phyloP scores from a whole-genome alignment of 2,329 filamentous ascomycete genomes.

The Ceratocystis huliohia region DNA sequence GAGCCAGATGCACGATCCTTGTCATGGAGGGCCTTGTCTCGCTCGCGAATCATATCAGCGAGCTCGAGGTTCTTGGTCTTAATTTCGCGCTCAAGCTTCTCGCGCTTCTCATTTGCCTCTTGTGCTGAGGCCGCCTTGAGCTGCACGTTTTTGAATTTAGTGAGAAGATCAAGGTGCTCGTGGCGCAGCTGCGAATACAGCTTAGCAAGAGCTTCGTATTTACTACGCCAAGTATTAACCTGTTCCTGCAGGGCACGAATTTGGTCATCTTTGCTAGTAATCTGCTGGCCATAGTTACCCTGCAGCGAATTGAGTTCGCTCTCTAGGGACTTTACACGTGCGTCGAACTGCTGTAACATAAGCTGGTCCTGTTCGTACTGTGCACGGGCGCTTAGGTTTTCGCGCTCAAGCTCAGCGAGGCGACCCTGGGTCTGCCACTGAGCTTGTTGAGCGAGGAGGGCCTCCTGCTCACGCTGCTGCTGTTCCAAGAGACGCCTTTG shows the following conservation, averaged over 20 bases:
- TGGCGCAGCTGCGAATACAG: constrained; percentile 91
- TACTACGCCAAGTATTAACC: constrained; percentile 92
- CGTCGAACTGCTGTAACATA: constrained; percentile 93
- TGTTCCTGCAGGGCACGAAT: constrained; percentile 88
- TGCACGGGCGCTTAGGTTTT: constrained; percentile 84
- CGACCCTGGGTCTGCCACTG: constrained; percentile 90
- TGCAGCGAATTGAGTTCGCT: constrained; percentile 73
- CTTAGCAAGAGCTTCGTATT: constrained; percentile 93
- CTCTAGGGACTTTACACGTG: constrained; percentile 84
- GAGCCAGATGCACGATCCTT: constrained; percentile 76
- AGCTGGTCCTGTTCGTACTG: constrained; percentile 97
- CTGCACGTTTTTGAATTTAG: constrained; percentile 93
- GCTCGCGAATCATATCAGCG: constrained; percentile 95
- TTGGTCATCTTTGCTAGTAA: constrained; percentile 83
- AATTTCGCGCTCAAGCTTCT: constrained; percentile 92
- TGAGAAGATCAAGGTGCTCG: constrained; percentile 85
- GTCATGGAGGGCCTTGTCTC: constrained; percentile 85
- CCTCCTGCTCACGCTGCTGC: constrained; percentile 80
- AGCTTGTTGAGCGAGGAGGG: constrained; percentile 74
- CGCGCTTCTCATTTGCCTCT: constrained; percentile 85
- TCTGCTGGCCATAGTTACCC: constrained; percentile 72
- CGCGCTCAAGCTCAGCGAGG: constrained; percentile 87
- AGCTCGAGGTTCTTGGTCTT: constrained; percentile 99
- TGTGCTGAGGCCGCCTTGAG: constrained; percentile 94
- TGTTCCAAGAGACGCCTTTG: constrained; percentile 79